Evolutionary conservation across 805 yeast genomes (phyloP).

Genomic region (Candida sonorensis): DNA sequence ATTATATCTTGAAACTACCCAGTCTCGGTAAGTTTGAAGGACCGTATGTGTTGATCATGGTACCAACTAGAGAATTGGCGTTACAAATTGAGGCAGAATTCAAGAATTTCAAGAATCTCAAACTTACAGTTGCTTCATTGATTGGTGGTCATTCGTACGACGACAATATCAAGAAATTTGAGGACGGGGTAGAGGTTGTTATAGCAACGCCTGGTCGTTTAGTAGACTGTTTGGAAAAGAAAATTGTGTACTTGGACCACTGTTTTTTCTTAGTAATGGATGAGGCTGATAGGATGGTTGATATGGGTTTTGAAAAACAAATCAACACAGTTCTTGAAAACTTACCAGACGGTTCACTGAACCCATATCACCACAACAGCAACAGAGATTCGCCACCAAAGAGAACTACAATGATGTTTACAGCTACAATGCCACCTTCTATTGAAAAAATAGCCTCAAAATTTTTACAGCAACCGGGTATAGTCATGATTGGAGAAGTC

Average conservation of each 20-base stretch:
- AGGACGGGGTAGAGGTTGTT: constrained; percentile 65
- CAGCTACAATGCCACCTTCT: constrained; percentile 83
- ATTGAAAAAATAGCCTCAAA: constrained; percentile 61
- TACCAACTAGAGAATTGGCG: constrained; percentile 93
- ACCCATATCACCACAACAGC: constrained; percentile 32
- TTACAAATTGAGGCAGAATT: constrained; percentile 75
- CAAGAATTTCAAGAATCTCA: constrained; percentile 24
- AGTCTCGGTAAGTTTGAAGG: constrained; percentile 52
- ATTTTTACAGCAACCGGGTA: constrained; percentile 56
- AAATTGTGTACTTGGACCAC: constrained; percentile 50
- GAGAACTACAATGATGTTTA: constrained; percentile 80
- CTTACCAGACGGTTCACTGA: constrained; percentile 41
- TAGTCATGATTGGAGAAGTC: constrained; percentile 59
- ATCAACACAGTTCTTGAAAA: constrained; percentile 51
- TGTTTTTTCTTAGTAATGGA: constrained; percentile 74
- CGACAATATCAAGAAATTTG: constrained; percentile 54
- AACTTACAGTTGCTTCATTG: constrained; percentile 50
- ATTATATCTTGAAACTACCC: constrained; percentile 44
- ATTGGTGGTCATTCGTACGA: constrained; percentile 91
- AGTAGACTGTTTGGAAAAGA: constrained; percentile 69
- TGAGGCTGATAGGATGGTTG: constrained; percentile 95
- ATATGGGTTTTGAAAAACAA: constrained; percentile 86
- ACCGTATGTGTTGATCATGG: constrained; percentile 68
- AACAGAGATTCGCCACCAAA: constrained; percentile 24
- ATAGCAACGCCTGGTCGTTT: constrained; percentile 95